Conservation (phyloP, 2,329 filamentous ascomycete species). For the Lasiodiplodia hormozganensis region DNA sequence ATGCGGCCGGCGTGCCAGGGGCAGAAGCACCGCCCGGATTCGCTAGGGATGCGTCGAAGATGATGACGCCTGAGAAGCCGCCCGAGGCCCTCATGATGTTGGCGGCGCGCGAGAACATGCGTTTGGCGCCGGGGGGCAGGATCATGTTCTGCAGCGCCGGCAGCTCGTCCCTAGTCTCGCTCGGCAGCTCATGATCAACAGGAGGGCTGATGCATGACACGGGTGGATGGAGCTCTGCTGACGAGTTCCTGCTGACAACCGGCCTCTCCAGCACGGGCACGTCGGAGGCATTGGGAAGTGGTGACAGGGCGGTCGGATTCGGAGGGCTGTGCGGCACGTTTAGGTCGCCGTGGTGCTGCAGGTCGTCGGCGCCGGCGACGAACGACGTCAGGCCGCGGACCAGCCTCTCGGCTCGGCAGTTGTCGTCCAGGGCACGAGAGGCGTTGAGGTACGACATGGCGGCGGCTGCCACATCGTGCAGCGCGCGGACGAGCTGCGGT, state of each 20-base stretch:
- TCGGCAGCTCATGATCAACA: neutral
- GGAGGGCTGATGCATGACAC: neutral
- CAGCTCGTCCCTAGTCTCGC: neutral
- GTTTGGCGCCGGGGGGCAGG: slow-evolving; percentile 37
- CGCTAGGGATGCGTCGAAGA: slow-evolving; percentile 43
- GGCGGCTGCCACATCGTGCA: slow-evolving; percentile 40
- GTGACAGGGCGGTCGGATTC: neutral
- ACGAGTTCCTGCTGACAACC: neutral
- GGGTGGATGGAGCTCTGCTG: neutral
- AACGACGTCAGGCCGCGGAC: slow-evolving; percentile 43
- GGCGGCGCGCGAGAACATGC: slow-evolving; percentile 45
- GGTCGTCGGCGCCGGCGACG: slow-evolving; percentile 1
- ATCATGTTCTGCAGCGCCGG: slow-evolving; percentile 39
- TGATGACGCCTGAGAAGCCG: slow-evolving; percentile 42
- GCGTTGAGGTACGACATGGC: slow-evolving; percentile 37
- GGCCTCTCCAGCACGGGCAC: neutral
- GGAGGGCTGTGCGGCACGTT: neutral
- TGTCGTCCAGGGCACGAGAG: slow-evolving; percentile 26
- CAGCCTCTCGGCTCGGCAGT: slow-evolving; percentile 39
- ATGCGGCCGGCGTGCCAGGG: neutral
- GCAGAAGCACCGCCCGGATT: neutral
- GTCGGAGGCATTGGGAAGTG: neutral
- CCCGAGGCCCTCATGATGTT: slow-evolving; percentile 42
- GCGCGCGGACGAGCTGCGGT: slow-evolving; percentile 34
- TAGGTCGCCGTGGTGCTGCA: slow-evolving; percentile 12